A percentile compares a stretch with the other conserved stretches of the same genome.
phyloP scores from a whole-genome alignment of 305 asterid genomes.

The Nicotiana rustica region DNA sequence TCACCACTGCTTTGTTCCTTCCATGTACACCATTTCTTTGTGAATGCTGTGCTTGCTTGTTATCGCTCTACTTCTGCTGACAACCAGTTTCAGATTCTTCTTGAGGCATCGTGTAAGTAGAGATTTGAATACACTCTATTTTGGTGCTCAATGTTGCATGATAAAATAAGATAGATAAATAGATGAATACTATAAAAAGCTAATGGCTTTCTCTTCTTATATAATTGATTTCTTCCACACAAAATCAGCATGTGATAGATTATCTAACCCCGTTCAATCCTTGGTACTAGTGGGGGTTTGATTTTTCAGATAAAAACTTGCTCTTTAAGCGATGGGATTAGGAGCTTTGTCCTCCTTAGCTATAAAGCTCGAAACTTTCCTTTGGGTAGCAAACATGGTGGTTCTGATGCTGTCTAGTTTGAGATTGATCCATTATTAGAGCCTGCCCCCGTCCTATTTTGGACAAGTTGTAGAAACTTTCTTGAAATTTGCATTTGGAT shows the following conservation, averaged over 20 bases:
- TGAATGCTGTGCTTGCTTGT: constrained; percentile 10
- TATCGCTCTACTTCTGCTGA: background rate
- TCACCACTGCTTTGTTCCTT: background rate
- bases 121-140: background rate
- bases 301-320: background rate
- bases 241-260: background rate
- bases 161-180: background rate
- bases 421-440: background rate
- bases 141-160: constrained; percentile 7
- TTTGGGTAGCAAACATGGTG: constrained; percentile 12
- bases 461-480: constrained; percentile 25
- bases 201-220: background rate
- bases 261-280: constrained; percentile 3
- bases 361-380: background rate
- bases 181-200: background rate
- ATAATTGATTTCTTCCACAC: background rate
- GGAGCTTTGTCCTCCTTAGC: background rate
- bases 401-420: constrained; percentile 14
- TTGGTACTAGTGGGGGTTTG: background rate
- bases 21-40: constrained; percentile 13
- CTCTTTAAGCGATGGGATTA: background rate
- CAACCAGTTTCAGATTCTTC: constrained; percentile 21
- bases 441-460: background rate
- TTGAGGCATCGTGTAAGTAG: background rate
- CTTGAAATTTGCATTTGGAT: constrained; percentile 11